These are phyloP conservation scores for Cryptosporidium bovis DNA, from an alignment of 169 alveolate genomes.

Conservation along the genomic window DNA sequence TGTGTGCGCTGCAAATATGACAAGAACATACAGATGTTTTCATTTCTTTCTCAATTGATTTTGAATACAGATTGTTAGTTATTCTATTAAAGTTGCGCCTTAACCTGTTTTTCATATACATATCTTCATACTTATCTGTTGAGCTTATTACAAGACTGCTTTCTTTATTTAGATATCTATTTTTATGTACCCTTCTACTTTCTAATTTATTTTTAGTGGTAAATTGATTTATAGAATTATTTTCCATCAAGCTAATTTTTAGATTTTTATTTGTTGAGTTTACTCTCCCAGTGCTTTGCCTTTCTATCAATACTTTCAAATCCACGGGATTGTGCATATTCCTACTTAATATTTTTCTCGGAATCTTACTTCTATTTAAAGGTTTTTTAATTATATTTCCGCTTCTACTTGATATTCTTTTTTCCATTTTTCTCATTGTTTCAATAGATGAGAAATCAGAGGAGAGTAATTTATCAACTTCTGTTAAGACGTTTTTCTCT, in stretches of 20 bases:
- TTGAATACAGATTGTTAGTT: neutral
- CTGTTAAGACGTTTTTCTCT: neutral
- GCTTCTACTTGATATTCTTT: neutral
- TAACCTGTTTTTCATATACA: slow-evolving; percentile 13
- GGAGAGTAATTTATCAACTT: slow-evolving; percentile 45
- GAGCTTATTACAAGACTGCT: neutral
- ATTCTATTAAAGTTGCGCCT: slow-evolving; percentile 7
- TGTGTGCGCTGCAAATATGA: slow-evolving; percentile 35
- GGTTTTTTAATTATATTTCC: neutral
- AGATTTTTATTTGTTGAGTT: slow-evolving; percentile 30
- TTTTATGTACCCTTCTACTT: neutral
- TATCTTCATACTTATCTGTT: slow-evolving; percentile 6
- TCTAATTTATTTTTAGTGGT: neutral
- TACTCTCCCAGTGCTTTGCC: neutral
- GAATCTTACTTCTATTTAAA: slow-evolving; percentile 3
- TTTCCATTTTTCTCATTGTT: neutral
- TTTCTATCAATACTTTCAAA: neutral
- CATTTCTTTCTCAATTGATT: neutral
- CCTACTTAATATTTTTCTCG: slow-evolving; percentile 17
- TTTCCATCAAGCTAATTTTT: slow-evolving; percentile 44
- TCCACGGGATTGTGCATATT: slow-evolving; percentile 29
- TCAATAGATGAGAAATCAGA: slow-evolving; percentile 53
- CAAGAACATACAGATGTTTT: slow-evolving; percentile 35
- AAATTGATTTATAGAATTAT: neutral
- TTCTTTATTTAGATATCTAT: neutral